Base-by-base conservation (phyloP, 2,329 filamentous ascomycete genomes). In the Pseudogymnoascus sp. region DNA sequence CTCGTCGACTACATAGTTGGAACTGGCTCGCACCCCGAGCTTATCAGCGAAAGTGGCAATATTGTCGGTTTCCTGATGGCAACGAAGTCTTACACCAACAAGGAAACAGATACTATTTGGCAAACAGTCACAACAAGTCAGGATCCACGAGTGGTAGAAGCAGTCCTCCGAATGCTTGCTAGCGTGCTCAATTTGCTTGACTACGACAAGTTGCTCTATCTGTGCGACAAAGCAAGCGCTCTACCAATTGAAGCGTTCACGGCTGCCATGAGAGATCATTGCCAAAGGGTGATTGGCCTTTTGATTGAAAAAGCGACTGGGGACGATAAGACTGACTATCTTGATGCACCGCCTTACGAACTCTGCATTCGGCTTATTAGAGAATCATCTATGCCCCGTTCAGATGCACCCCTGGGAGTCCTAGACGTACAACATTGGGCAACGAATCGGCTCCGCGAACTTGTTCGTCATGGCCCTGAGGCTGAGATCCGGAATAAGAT, bases 1-100 rank as follows among this genome's bases (percentile, higher is more conserved):
- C 76, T 97, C 23, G 82, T 95, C 21, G 84, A 91, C 61, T 97
- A 96, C 72, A 84, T 99, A 48, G 82, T 96, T 58, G 90, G 92
- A 1, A 85, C 92, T 12, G 91, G 91, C 60, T 96, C 92, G 30
- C 94, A 97, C 68, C 90, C 92, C 1, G 91, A 96, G 69, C 83
- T 97, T 59, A 94, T 95, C 18, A 79, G 81, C 34, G 84, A 91
- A 65, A 89, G 89, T 67, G 80, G 81, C 38, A 95, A 96, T 64
- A 88, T 97, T 59, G 78, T 96, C 55, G 89, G 89, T 0, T 97
- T 97, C 68, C 77, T 97, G 58, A 82, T 90, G 19, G 88, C 94
- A 12, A 94, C 89, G 0, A 79, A 80, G 59, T 86, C 83, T 12
- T 96, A 92, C 72, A 82, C 81, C 0, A 72, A 83, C 33, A 74